phyloP scores from a whole-genome alignment of 228 moss, liverwort and hornwort species.

The Sphagnum fallax region DNA sequence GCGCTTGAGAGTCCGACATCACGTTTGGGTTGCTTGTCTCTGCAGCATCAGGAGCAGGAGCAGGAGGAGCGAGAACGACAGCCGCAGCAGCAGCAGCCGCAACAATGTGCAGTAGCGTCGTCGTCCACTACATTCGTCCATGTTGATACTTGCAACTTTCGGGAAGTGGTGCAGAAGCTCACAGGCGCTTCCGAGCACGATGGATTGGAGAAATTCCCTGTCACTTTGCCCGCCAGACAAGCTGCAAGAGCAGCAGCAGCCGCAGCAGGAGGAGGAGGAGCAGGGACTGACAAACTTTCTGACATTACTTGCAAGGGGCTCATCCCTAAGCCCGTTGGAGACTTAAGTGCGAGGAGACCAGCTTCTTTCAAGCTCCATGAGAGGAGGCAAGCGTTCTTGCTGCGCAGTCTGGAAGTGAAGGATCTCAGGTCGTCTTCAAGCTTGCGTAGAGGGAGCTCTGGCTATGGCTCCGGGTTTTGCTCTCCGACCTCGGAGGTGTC shows the following conservation, averaged over 20 bases:
- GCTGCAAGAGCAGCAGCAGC: slow-evolving; percentile 17
- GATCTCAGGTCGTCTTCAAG: slow-evolving; percentile 39
- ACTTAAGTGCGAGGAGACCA: slow-evolving; percentile 49
- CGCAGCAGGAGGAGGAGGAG: slow-evolving; percentile 15
- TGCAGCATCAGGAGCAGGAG: too few species aligned
- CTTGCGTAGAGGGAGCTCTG: slow-evolving; percentile 40
- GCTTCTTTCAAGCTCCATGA: slow-evolving; percentile 51
- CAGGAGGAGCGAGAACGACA: too few species aligned
- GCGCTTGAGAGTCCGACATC: too few species aligned
- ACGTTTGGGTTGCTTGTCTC: too few species aligned
- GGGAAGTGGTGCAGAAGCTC: slow-evolving; percentile 53
- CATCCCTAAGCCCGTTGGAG: slow-evolving; percentile 48
- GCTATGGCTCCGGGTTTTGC: slow-evolving; percentile 19
- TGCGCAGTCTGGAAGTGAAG: slow-evolving; percentile 48
- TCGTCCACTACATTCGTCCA: slow-evolving; percentile 53
- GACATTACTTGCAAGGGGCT: slow-evolving; percentile 33
- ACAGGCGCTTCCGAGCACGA: slow-evolving; percentile 58
- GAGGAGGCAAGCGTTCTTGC: slow-evolving; percentile 45
- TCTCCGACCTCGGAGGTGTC: slow-evolving; percentile 47
- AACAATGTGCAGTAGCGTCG: neutral
- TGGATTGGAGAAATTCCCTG: slow-evolving; percentile 45
- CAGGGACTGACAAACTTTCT: too few species aligned
- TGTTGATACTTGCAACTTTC: slow-evolving; percentile 51
- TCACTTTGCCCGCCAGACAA: slow-evolving; percentile 46
- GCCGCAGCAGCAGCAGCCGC: too few species aligned